Conservation (phyloP, 78 protist genomes). For the Dictyostelium brefeldianum region DNA sequence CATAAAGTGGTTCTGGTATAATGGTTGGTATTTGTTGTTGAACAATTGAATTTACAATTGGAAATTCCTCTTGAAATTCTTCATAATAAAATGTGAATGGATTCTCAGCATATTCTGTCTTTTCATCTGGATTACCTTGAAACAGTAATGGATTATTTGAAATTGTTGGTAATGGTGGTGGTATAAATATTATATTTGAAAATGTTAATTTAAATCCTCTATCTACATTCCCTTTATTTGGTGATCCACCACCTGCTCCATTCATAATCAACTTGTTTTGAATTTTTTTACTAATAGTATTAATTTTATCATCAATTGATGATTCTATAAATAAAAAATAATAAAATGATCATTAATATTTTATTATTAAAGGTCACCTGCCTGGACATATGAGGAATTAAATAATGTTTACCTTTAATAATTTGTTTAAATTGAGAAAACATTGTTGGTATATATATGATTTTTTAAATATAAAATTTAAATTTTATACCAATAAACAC, state of each 20-base stretch:
- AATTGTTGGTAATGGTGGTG: slow-evolving; percentile 32
- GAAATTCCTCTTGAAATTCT: slow-evolving; percentile 39
- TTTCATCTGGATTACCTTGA: slow-evolving; percentile 1
- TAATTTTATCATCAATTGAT: slow-evolving; percentile 7
- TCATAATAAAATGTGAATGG: slow-evolving; percentile 66
- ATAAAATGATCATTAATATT: neutral
- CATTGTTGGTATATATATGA: neutral
- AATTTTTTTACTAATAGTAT: slow-evolving; percentile 21
- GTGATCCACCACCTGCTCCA: slow-evolving; percentile 12
- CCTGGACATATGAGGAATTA: neutral
- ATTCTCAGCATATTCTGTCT: slow-evolving; percentile 18
- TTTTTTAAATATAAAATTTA: too few species aligned
- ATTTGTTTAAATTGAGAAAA: slow-evolving; percentile 1
- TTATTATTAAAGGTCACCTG: too few species aligned
- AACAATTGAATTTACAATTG: neutral
- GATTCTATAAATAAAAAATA: neutral
- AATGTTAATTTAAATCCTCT: slow-evolving; percentile 27
- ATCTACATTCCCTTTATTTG: neutral
- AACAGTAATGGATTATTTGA: neutral
- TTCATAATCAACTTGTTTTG: neutral
- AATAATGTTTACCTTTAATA: neutral
- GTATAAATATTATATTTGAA: neutral
- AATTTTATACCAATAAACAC: too few species aligned
- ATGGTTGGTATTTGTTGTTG: slow-evolving; percentile 31
- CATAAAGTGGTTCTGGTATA: slow-evolving; percentile 43